These are phyloP conservation scores for Xylaria sp. DNA, from an alignment of 2,329 filamentous ascomycete species.

Conservation along the genomic window DNA sequence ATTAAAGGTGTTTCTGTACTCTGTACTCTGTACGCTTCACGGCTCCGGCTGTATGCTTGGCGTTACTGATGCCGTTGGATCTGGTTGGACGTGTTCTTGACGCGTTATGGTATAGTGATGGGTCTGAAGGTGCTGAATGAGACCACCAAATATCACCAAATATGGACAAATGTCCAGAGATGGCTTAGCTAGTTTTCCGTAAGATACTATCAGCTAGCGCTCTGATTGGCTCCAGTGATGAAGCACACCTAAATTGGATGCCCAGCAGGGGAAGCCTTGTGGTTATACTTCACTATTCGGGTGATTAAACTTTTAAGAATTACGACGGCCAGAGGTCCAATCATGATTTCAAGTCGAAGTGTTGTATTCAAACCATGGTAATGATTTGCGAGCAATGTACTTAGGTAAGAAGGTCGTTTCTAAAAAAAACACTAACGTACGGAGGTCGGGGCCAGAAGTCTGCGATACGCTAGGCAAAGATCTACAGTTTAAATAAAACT, in stretches of 20 bases:
- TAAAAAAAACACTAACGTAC: background rate
- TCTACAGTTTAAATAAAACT: too few species aligned
- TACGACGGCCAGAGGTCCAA: background rate
- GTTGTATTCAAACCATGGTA: background rate
- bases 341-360: background rate
- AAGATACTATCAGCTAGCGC: background rate
- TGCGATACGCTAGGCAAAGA: too few species aligned
- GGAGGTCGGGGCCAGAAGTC: too few species aligned
- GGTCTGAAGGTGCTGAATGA: background rate
- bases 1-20: slow-evolving; percentile 4
- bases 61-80: background rate
- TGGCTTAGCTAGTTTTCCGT: background rate
- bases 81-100: slow-evolving; percentile 14
- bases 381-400: background rate
- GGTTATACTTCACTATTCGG: background rate
- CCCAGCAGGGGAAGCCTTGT: background rate
- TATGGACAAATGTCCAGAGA: background rate
- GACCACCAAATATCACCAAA: background rate
- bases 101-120: slow-evolving; percentile 5
- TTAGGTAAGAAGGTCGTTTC: background rate
- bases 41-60: slow-evolving; percentile 5
- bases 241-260: background rate
- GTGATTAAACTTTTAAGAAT: background rate
- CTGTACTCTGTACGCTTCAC: slow-evolving; percentile 1
- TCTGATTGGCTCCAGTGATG: slow-evolving; percentile 1